Base-by-base conservation (phyloP, 768 basidiomycete species). In the Pholiota microspora region DNA sequence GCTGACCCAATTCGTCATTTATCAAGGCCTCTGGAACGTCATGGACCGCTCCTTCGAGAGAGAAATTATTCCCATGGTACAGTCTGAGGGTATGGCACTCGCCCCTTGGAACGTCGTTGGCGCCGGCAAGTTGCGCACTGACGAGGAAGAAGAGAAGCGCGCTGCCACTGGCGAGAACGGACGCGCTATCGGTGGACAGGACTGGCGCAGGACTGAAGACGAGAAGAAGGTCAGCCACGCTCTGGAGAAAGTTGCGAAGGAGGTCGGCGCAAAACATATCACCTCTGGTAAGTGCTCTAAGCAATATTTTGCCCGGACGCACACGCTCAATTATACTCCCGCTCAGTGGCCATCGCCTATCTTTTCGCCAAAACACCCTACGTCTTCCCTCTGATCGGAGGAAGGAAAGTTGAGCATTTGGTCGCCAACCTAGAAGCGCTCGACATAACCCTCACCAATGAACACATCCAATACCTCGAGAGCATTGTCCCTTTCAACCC, bases 1-100 rank as follows among this genome's bases (percentile, higher is more conserved):
- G 0, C 64, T 77, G 54, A 75, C 77, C 0, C 81, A 77, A 2
- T 85, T 84, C 62, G 69, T 71, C 31, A 70, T 84, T 23, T 84
- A 83, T 62, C 81, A 79, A 67, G 81, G 77, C 4, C 54, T 50
- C 7, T 78, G 75, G 77, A 75, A 70, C 57, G 65, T 76, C 23
- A 65, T 78, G 57, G 57, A 71, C 3, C 71, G 82, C 28, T 75
- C 76, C 23, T 70, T 82, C 44, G 81, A 83, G 64, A 71, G 80
- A 5, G 82, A 82, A 1, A 78, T 82, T 51, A 75, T 83, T 50
- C 75, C 76, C 8, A 76, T 69, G 77, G 73, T 63, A 47, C 69
- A 65, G 57, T 69, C 50, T 45, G 73, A 64, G 75, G 80, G 66
- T 79, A 58, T 71, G 61, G 70, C 71, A 0, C 63, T 71, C 0